phyloP scores from a whole-genome alignment of 805 yeast genomes.

The Saturnispora dispora region DNA sequence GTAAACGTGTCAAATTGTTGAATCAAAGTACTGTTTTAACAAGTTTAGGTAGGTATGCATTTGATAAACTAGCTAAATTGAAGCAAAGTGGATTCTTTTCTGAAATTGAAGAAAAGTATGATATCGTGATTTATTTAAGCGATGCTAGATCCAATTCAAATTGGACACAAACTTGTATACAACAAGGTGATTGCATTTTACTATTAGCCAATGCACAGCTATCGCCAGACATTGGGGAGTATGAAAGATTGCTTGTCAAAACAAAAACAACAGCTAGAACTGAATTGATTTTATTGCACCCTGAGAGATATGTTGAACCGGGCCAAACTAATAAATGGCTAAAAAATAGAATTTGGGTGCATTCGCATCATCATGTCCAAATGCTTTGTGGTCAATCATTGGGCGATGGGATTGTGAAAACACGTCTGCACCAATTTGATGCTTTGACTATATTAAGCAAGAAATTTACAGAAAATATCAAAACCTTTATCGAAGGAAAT shows the following conservation, averaged over 20 bases:
- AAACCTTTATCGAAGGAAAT: conserved; percentile 19
- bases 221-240: conserved; percentile 72
- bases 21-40: conserved; percentile 73
- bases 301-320: conserved; percentile 71
- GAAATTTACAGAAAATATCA: conserved; percentile 21
- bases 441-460: conserved; percentile 14
- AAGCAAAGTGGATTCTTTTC: conserved; percentile 86
- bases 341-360: conserved; percentile 80
- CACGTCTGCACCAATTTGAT: conserved; percentile 14
- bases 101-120: conserved; percentile 80
- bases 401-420: conserved; percentile 5
- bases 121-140: conserved; percentile 82
- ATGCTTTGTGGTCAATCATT: conserved; percentile 30
- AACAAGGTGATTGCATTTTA: conserved; percentile 92
- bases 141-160: conserved; percentile 75
- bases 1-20: conserved; percentile 65
- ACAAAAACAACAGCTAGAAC: conserved; percentile 79
- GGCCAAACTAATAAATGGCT: conserved; percentile 85
- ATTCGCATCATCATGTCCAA: conserved; percentile 86
- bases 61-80: conserved; percentile 76
- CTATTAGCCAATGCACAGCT: conserved; percentile 77
- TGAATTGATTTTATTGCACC: conserved; percentile 76
- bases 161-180: conserved; percentile 89
- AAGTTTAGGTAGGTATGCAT: conserved; percentile 86
- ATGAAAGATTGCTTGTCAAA: conserved; percentile 65